These are phyloP conservation scores for Alternaria postmessia DNA, from an alignment of 2,329 filamentous ascomycete genomes.

Conservation along the genomic window DNA sequence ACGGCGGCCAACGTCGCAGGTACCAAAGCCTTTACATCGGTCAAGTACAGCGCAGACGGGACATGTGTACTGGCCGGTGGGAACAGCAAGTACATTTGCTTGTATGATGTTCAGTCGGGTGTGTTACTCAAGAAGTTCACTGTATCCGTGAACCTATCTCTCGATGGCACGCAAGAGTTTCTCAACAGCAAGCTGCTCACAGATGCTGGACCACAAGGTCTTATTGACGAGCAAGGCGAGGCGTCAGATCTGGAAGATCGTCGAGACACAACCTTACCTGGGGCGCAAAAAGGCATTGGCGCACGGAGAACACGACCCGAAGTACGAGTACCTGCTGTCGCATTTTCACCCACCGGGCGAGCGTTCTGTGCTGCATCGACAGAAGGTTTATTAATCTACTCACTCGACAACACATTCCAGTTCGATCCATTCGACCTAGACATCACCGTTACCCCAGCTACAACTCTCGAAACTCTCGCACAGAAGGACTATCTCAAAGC, in stretches of 20 bases:
- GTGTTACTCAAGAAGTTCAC: conserved; percentile 94
- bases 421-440: conserved; percentile 98
- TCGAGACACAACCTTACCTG: conserved; percentile 80
- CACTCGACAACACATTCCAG: conserved; percentile 79
- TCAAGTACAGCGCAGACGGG: conserved; percentile 91
- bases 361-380: conserved; percentile 95
- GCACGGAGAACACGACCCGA: conserved; percentile 81
- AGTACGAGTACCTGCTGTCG: conserved; percentile 82
- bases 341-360: conserved; percentile 87
- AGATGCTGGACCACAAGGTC: conserved; percentile 82
- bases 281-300: conserved; percentile 86
- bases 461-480: conserved; percentile 70
- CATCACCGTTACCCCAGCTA: conserved; percentile 89
- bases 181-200: conserved; percentile 92
- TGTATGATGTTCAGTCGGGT: conserved; percentile 94
- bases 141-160: conserved; percentile 91
- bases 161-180: conserved; percentile 96
- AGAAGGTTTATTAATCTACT: conserved; percentile 93
- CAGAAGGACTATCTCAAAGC: conserved; percentile 89
- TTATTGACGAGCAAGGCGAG: conserved; percentile 89
- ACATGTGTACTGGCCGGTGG: conserved; percentile 88
- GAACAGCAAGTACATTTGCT: conserved; percentile 97
- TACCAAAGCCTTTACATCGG: conserved; percentile 87
- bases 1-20: conserved; percentile 90
- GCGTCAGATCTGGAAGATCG: conserved; percentile 88